Conservation (phyloP, 768 basidiomycete genomes). For the Suillus bovinus region DNA sequence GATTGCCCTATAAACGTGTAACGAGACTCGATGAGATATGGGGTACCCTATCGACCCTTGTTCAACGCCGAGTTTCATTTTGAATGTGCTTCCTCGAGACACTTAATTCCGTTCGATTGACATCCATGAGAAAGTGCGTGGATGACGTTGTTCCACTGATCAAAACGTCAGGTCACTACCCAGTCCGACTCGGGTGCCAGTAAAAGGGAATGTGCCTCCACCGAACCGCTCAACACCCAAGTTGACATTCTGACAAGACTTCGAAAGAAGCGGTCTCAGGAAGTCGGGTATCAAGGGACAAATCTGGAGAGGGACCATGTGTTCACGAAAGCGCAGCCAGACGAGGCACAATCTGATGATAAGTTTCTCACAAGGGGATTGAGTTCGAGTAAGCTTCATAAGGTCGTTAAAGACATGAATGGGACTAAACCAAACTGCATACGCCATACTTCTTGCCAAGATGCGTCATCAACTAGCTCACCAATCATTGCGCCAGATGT, state of each 20-base stretch:
- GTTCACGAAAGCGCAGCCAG: not conserved
- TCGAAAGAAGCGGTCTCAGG: conserved; percentile 1
- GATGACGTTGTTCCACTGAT: not conserved
- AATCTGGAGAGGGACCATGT: not conserved
- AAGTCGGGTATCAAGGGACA: not conserved
- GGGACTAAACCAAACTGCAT: not conserved
- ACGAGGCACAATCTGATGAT: not conserved
- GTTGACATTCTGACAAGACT: not conserved
- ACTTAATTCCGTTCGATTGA: not conserved
- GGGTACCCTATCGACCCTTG: not conserved
- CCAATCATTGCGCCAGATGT: not conserved
- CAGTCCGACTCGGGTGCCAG: not conserved
- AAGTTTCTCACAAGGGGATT: conserved; percentile 3
- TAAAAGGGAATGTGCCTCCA: not conserved
- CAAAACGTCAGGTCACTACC: not conserved
- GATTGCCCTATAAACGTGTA: not conserved
- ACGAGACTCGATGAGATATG: not conserved
- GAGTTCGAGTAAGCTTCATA: not conserved
- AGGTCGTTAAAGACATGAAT: conserved; percentile 1
- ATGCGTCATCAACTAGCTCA: not conserved
- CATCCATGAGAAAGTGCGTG: not conserved
- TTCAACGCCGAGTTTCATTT: not conserved
- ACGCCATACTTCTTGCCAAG: not conserved
- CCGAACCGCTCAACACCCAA: not conserved
- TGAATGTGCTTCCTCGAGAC: not conserved